Evolutionary conservation across 192 early-diverging fungal genomes (phyloP).

Genomic region (Entophlyctis luteolus): DNA sequence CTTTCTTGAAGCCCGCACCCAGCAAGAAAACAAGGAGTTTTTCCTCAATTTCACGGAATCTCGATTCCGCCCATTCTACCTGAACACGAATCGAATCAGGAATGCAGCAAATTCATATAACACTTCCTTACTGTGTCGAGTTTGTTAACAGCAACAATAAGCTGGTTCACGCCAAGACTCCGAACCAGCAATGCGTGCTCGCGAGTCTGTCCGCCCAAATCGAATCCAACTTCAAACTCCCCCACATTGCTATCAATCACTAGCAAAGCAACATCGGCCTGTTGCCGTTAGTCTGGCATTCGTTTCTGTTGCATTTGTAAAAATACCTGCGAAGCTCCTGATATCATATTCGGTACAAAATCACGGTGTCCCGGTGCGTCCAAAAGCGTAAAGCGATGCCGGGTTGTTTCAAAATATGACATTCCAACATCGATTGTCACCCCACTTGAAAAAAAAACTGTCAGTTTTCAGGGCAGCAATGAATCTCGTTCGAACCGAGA

Average conservation of each 20-base stretch:
- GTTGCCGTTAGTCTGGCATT: constrained; percentile 12
- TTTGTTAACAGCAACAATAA: constrained; percentile 95
- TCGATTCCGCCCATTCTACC: constrained; percentile 74
- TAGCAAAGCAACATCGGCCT: constrained; percentile 92
- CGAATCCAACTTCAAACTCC: constrained; percentile 95
- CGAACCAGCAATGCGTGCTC: constrained; percentile 92
- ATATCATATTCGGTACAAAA: constrained; percentile 99
- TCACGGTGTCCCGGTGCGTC: constrained; percentile 97
- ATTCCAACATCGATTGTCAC: constrained; percentile 97
- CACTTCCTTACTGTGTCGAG: constrained; percentile 68
- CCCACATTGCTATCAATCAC: constrained; percentile 86
- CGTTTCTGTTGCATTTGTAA: neutral
- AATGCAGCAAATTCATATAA: neutral
- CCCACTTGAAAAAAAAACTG: constrained; percentile 45
- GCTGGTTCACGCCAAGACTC: constrained; percentile 85
- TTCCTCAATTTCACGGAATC: constrained; percentile 71
- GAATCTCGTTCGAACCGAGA: constrained; percentile 38
- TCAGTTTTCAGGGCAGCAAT: neutral
- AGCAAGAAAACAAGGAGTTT: constrained; percentile 69
- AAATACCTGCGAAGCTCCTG: constrained; percentile 75
- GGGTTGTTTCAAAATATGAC: constrained; percentile 76
- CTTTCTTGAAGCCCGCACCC: constrained; percentile 76
- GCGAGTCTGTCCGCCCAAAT: constrained; percentile 88
- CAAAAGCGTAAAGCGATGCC: constrained; percentile 78
- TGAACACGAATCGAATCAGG: constrained; percentile 21